Conservation (phyloP, 768 basidiomycete genomes). For the Arthromyces matolae region DNA sequence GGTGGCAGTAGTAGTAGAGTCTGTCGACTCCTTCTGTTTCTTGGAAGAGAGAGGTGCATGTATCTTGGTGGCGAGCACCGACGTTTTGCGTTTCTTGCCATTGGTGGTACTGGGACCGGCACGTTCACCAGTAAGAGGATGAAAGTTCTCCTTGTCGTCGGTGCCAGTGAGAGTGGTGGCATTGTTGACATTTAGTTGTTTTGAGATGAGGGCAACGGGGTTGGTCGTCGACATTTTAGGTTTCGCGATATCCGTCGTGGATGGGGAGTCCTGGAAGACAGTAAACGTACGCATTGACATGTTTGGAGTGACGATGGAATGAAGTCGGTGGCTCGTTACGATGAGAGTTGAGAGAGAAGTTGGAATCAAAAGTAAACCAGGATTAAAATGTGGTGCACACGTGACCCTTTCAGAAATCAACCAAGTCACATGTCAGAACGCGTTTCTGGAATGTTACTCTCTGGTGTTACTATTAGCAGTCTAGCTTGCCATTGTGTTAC, state of each 20-base stretch:
- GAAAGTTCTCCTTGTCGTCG: conserved; percentile 74
- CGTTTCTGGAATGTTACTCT: not conserved
- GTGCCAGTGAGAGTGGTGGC: conserved; percentile 33
- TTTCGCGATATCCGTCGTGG: conserved; percentile 31
- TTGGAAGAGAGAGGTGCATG: conserved; percentile 34
- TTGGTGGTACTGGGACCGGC: conserved; percentile 33
- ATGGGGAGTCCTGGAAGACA: conserved; percentile 57
- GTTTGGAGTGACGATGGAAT: conserved; percentile 11
- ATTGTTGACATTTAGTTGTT: conserved; percentile 16
- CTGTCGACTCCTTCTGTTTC: conserved; percentile 43
- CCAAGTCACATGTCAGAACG: conserved; percentile 12
- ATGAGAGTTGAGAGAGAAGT: conserved; percentile 16
- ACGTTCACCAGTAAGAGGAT: conserved; percentile 70
- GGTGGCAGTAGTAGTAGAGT: conserved; percentile 37
- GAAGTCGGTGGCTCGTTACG: conserved; percentile 5
- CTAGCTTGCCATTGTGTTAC: not conserved
- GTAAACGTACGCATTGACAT: conserved; percentile 62
- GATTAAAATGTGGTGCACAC: conserved; percentile 17
- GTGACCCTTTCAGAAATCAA: conserved; percentile 11
- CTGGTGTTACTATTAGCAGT: not conserved
- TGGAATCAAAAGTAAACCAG: conserved; percentile 16
- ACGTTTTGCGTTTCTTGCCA: conserved; percentile 65
- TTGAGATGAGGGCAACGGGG: conserved; percentile 24
- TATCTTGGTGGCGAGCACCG: conserved; percentile 53
- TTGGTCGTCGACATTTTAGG: conserved; percentile 27